Percentiles rank a stretch among this genome's conserved stretches.
Conservation (phyloP, 371 early-diverging fungal genomes). For the Mortierella sp. region DNA sequence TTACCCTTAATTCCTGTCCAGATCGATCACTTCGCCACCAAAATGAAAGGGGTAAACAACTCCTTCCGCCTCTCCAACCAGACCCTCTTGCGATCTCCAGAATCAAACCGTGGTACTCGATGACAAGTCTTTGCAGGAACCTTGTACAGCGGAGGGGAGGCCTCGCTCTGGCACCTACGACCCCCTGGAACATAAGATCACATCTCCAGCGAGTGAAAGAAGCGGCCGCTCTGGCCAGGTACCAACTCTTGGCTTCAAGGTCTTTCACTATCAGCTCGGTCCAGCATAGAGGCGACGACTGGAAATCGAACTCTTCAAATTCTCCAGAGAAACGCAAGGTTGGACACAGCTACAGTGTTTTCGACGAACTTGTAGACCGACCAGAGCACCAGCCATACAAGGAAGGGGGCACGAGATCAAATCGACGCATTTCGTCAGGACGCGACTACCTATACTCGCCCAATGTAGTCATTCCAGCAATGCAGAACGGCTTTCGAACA, state of each 20-base stretch:
- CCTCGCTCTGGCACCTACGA: background rate
- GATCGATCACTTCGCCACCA: background rate
- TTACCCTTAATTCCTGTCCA: constrained; percentile 22
- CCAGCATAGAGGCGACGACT: background rate
- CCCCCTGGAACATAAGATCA: background rate
- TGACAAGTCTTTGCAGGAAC: constrained; percentile 20
- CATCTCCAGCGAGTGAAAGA: background rate
- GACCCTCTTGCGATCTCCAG: background rate
- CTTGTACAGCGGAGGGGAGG: background rate
- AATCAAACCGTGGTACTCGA: constrained; percentile 3
- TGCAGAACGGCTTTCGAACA: constrained; percentile 20
- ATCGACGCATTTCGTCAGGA: constrained; percentile 12
- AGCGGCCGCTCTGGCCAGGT: too few relatives aligned
- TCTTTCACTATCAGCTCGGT: background rate
- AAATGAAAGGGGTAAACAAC: background rate
- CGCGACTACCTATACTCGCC: constrained; percentile 45
- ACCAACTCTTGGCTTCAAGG: background rate
- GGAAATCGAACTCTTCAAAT: background rate
- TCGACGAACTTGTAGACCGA: too few relatives aligned
- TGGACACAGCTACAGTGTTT: too few relatives aligned
- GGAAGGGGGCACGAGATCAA: background rate
- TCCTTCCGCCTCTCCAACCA: background rate
- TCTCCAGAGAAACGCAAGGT: background rate
- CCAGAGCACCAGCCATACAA: background rate
- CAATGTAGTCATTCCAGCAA: constrained; percentile 39